Percentiles rank a stretch among this genome's conserved stretches.
Conservation (phyloP, 345 rosid genomes). For the Citrus glauca region DNA sequence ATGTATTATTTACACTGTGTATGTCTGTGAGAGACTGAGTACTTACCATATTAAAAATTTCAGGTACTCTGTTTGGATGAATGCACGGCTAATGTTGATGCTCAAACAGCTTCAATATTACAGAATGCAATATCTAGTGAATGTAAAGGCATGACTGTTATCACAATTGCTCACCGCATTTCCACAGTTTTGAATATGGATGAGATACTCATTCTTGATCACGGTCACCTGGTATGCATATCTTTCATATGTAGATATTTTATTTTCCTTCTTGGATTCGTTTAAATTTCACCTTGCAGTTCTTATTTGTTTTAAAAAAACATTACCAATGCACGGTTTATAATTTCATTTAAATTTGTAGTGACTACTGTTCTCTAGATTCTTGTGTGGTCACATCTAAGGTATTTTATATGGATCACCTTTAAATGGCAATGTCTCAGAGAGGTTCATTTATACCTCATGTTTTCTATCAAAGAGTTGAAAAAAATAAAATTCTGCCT, state of each 20-base stretch:
- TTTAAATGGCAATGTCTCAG: too few species aligned
- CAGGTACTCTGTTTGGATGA: constrained; percentile 93
- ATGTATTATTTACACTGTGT: background rate
- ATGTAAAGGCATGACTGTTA: constrained; percentile 72
- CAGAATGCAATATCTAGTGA: constrained; percentile 64
- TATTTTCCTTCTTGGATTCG: background rate
- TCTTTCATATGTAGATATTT: background rate
- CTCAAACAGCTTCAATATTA: constrained; percentile 63
- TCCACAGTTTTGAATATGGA: constrained; percentile 78
- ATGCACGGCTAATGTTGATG: constrained; percentile 84
- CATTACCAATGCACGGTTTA: too few species aligned
- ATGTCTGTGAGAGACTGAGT: background rate
- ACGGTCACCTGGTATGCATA: constrained; percentile 50
- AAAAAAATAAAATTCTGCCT: background rate
- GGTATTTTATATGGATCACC: too few species aligned
- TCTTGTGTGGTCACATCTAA: too few species aligned
- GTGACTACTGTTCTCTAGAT: too few species aligned
- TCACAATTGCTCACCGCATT: constrained; percentile 93
- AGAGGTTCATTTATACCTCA: too few species aligned
- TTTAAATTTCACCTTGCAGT: background rate
- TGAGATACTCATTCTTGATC: constrained; percentile 62
- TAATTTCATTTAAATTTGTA: too few species aligned
- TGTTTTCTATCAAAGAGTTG: background rate
- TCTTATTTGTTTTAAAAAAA: background rate
- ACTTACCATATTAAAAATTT: constrained; percentile 1